A percentile compares a stretch with the other conserved stretches of the same genome.
These are phyloP conservation scores for Plenodomus tracheiphilus DNA, from an alignment of 2,329 filamentous ascomycete genomes.

Conservation along the genomic window DNA sequence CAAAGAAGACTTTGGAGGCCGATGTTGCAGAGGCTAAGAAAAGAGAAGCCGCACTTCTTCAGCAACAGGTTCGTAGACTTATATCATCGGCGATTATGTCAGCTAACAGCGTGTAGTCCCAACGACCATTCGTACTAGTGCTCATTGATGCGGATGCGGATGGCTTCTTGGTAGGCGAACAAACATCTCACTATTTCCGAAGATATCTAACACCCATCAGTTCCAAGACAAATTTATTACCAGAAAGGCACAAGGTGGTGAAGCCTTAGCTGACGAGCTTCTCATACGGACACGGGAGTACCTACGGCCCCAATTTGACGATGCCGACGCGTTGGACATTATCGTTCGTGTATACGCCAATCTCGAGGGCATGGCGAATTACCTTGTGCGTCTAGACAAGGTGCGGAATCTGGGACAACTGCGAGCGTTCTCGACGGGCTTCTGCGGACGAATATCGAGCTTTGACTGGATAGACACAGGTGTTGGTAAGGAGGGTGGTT, in stretches of 20 bases:
- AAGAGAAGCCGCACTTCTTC: slow-evolving; percentile 33
- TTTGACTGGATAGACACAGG: slow-evolving; percentile 45
- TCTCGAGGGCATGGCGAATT: slow-evolving; percentile 43
- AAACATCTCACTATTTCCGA: neutral
- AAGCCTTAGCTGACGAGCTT: slow-evolving; percentile 41
- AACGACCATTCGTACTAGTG: slow-evolving; percentile 40
- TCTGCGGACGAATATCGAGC: slow-evolving; percentile 41
- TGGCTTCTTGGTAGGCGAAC: slow-evolving; percentile 35
- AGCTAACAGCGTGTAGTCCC: slow-evolving; percentile 26
- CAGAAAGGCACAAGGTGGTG: slow-evolving; percentile 39
- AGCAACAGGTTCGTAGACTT: slow-evolving; percentile 29
- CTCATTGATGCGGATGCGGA: slow-evolving; percentile 45
- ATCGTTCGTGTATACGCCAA: slow-evolving; percentile 42
- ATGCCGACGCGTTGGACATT: slow-evolving; percentile 41
- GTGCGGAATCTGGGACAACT: slow-evolving; percentile 41
- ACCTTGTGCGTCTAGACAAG: slow-evolving; percentile 40
- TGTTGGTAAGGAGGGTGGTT: slow-evolving; percentile 41
- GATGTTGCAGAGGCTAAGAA: slow-evolving; percentile 37
- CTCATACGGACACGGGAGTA: slow-evolving; percentile 40
- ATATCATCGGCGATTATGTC: neutral
- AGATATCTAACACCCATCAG: slow-evolving; percentile 9
- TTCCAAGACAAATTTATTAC: slow-evolving; percentile 45
- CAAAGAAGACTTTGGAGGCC: slow-evolving; percentile 29
- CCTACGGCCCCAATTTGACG: slow-evolving; percentile 38
- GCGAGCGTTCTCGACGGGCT: slow-evolving; percentile 41